Evolutionary conservation across 148 eudicot species (phyloP), one percentile per base, ranked within the genome.

Genomic region (Persicaria tinctoria): DNA sequence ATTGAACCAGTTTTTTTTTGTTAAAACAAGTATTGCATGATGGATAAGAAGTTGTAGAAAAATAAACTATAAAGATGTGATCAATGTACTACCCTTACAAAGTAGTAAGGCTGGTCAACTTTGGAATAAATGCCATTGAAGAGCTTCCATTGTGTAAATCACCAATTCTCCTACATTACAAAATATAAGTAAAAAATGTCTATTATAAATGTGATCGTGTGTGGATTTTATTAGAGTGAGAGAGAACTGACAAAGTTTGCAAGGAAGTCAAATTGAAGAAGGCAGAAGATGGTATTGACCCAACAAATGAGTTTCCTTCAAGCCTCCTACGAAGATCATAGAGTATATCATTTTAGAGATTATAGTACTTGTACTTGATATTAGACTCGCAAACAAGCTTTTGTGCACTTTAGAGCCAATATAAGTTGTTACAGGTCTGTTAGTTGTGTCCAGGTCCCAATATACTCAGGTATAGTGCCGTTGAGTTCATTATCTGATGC

Each of bases 401-500:
- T 41, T 64, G 47, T 41, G 66, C 46, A 64, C 41, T 64, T 64
- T 17, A 41, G n/a, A 49, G 8, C 46, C n/a, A 4, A 8, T 50
- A 50, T 50, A 50, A 57, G 79, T 53, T 38, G 83, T 85, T 77
- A 88, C 92, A 92, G 73, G 11, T 8, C 46, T 66, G 54, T 71
- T 55, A 89, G 89, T 78, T 83, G 83, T 81, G 88, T 83, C 88
- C 87, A 88, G 71, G 76, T 84, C 70, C 91, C 90, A 5, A 89
- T 85, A 78, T 86, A 93, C 17, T 81, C 84, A 46, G 98, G 98
- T 79, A 91, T 85, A 27, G 68, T 56, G 46, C 96, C 97, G 0
- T 87, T 89, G 72, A 91, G 77, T 72, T 82, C 88, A 73, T 56
- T 81, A 68, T 91, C 96, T n/a, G 92, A 85, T 32, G 87, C 96